Conservation (phyloP, 2,329 filamentous ascomycete genomes). For the Cladosporium sphaerospermum region DNA sequence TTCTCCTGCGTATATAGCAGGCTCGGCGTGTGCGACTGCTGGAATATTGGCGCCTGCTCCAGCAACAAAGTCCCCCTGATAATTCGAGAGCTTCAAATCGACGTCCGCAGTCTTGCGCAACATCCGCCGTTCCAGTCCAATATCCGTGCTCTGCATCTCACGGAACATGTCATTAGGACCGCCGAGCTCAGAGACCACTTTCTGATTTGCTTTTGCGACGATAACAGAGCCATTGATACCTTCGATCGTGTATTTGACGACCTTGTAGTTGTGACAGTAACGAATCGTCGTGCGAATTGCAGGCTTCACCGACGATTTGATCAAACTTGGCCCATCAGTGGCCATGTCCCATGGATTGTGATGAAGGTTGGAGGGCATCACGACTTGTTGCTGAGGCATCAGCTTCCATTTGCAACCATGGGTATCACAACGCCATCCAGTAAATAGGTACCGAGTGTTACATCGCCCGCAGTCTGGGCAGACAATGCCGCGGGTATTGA, state of each 20-base stretch:
- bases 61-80: background rate
- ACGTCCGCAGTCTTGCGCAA: background rate
- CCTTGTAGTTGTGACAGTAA: constrained; percentile 37
- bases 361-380: constrained; percentile 16
- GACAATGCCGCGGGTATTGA: constrained; percentile 57
- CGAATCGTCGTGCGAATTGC: constrained; percentile 29
- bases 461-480: constrained; percentile 60
- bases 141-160: constrained; percentile 36
- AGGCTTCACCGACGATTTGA: constrained; percentile 24
- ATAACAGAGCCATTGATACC: constrained; percentile 42
- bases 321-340: constrained; percentile 25
- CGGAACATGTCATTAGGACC: constrained; percentile 59
- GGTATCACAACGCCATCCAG: constrained; percentile 55
- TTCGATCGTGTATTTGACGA: constrained; percentile 43
- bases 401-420: constrained; percentile 41
- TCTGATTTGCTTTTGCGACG: constrained; percentile 52
- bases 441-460: constrained; percentile 55
- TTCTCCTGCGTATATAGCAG: background rate
- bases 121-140: constrained; percentile 22
- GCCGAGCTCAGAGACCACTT: constrained; percentile 43
- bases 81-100: background rate
- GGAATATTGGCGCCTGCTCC: background rate
- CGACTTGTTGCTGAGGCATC: constrained; percentile 22
- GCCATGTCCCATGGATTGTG: constrained; percentile 24
- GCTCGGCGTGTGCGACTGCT: background rate